Conservation (phyloP, 2,329 filamentous ascomycete species). For the Ophidiomyces ophidiicola region DNA sequence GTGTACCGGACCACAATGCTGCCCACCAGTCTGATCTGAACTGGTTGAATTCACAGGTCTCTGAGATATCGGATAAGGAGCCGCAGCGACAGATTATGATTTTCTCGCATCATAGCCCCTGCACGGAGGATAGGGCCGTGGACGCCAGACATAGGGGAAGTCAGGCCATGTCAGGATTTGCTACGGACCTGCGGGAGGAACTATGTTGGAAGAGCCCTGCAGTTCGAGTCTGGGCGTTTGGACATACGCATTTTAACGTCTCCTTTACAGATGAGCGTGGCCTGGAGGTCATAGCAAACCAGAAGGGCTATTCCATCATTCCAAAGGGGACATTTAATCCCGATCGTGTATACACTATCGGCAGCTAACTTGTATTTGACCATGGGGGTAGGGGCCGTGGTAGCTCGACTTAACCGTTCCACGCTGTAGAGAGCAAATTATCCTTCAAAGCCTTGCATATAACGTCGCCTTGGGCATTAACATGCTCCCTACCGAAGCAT, state of each 20-base stretch:
- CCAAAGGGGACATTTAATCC: conserved; percentile 26
- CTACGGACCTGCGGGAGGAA: conserved; percentile 28
- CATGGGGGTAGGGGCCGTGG: too few relatives aligned
- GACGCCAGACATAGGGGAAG: conserved; percentile 20
- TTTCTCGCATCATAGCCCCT: conserved; percentile 25
- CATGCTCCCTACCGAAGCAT: too few relatives aligned
- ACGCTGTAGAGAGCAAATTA: too few relatives aligned
- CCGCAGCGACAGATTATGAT: conserved; percentile 21
- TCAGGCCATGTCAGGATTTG: conserved; percentile 25
- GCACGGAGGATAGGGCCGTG: conserved; percentile 13
- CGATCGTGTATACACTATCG: conserved; percentile 11
- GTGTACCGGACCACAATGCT: conserved; percentile 18
- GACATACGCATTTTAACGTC: conserved; percentile 36
- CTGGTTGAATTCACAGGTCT: conserved; percentile 25
- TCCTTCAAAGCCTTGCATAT: too few relatives aligned
- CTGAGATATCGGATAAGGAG: conserved; percentile 16
- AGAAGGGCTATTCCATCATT: conserved; percentile 27
- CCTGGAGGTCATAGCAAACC: conserved; percentile 26
- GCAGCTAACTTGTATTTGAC: background rate
- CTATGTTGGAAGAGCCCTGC: conserved; percentile 25
- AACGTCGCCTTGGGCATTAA: too few relatives aligned
- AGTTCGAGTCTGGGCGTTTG: conserved; percentile 35
- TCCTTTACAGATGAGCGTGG: conserved; percentile 21
- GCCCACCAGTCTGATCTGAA: conserved; percentile 20
- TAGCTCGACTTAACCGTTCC: too few relatives aligned